Evolutionary conservation across 23 red algal species (phyloP), one percentile per base, ranked within the genome.

Genomic region (Gracilaria domingensis): DNA sequence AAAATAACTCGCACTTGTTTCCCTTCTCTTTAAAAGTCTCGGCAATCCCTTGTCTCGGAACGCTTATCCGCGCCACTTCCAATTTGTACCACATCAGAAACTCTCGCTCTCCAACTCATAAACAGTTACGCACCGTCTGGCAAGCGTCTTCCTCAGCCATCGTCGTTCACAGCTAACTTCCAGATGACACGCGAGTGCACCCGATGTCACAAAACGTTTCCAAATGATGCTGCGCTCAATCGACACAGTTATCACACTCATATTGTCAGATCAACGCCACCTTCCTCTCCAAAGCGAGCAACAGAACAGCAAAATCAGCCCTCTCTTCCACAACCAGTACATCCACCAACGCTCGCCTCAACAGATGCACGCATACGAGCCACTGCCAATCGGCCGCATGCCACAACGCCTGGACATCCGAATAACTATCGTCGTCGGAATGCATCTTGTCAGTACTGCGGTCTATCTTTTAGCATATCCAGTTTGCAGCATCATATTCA

Each of bases 331-430:
- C 67, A 73, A 35, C 67, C 67, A 73, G 8, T 42, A 23, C 67
- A 73, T 21, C 5, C 35, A 73, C 17, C 67, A 73, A 73, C 35
- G 14, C 34, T 8, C 16, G 36, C 67, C 12, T 18, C 42, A 37
- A 4, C 34, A 73, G 12, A 37, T 39, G 20, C 67, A 37, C 67
- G 33, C 16, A 73, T 40, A 73, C 33, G 12, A 73, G 44, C 2
- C 35, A 44, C 67, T 44, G 24, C 16, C 30, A 37, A 21, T 73
- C 38, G 67, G 12, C 67, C 30, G 3, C 67, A 73, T 67, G 24
- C 62, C 62, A 67, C 62, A 28, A 67, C 62, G 20, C 62, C 62
- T 30, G 62, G 62, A 67, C 62, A 67, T 67, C 62, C 62, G 62
- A 67, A 67, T 32, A 67, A 67, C 62, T 12, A 32, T 67, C 62